phyloP scores from a whole-genome alignment of 2,329 filamentous ascomycete species.

The Sphaerulina vaccinii region DNA sequence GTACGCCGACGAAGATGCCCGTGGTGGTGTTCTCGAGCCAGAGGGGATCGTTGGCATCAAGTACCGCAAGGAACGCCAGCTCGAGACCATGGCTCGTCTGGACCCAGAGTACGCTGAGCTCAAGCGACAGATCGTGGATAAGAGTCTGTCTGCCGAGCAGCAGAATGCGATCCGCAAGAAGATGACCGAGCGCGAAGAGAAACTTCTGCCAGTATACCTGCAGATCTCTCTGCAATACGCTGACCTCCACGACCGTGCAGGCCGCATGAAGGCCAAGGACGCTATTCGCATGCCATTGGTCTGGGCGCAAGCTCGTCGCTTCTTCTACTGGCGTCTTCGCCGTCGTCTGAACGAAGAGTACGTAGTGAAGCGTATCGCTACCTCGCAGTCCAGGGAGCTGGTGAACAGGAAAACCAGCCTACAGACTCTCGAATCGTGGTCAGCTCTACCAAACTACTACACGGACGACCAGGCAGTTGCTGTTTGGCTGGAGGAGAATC shows the following conservation, averaged over 20 bases:
- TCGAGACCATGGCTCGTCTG: constrained; percentile 94
- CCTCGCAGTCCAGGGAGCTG: constrained; percentile 46
- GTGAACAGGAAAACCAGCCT: constrained; percentile 56
- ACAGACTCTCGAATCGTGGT: constrained; percentile 78
- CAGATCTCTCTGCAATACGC: constrained; percentile 97
- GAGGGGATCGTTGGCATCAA: constrained; percentile 99
- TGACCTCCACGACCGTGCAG: constrained; percentile 93
- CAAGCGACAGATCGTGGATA: constrained; percentile 72
- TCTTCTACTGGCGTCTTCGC: constrained; percentile 99
- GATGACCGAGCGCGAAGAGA: constrained; percentile 81
- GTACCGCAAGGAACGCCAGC: constrained; percentile 94
- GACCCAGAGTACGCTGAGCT: constrained; percentile 81
- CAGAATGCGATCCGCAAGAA: constrained; percentile 76
- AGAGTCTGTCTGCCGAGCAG: constrained; percentile 69
- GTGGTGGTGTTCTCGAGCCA: constrained; percentile 94
- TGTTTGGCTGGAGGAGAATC: constrained; percentile 94
- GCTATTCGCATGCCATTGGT: constrained; percentile 79
- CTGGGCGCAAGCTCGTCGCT: constrained; percentile 87
- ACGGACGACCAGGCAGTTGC: constrained; percentile 79
- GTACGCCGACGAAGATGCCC: constrained; percentile 94
- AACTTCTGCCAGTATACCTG: constrained; percentile 85
- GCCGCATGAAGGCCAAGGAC: constrained; percentile 97
- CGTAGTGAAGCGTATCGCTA: constrained; percentile 82
- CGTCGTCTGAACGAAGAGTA: constrained; percentile 96
- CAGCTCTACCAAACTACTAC: constrained; percentile 71